Base-by-base conservation (phyloP, 1,139 yeast species). In the Yamadazyma pseudoaaseri region DNA sequence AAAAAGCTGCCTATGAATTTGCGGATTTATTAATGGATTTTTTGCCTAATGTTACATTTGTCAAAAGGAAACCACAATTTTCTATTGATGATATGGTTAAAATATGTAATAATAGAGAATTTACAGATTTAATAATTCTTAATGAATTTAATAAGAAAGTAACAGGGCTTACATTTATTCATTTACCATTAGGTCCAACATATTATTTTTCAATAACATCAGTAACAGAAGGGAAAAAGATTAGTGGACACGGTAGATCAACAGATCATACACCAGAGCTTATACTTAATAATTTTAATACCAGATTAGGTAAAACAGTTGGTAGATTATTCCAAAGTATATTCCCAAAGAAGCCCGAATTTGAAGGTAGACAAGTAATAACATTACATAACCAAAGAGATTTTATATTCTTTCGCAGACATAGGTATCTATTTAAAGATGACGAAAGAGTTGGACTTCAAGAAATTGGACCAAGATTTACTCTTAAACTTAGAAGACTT, bases 321-420 rank as follows among this genome's bases (percentile, higher is more conserved):
- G 97, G 96, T 20, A 72, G 95, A 42, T 64, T 92, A 43, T 92
- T 92, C 64, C 97, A 89, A 57, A 79, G 96, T 2, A 69, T 94
- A 21, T 87, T 90, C 62, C 98, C 98, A 2, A 89, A 85, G 40
- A 76, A 77, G 41, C 98, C 98, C 1, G 97, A 92, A 54, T 76
- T 94, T 49, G 84, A 85, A 58, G 98, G 98, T 23, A 76, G 98
- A 49, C 97, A 92, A 58, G 98, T 87, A 33, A 84, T 92, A 26
- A 92, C 98, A 1, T 64, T 92, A 54, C 98, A 92, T 58, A 92
- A 92, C 58, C 98, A 92, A 59, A 75, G 98, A 66, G 98, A 92
- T 58, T 94, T 75, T 56, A 86, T 92, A 31, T 92, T 92, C 54
- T 89, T 92, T 72, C 76, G 98, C 61, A 80, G 97, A 63, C 98